phyloP scores from a whole-genome alignment of 345 rosid genomes.

The Salix brachista region DNA sequence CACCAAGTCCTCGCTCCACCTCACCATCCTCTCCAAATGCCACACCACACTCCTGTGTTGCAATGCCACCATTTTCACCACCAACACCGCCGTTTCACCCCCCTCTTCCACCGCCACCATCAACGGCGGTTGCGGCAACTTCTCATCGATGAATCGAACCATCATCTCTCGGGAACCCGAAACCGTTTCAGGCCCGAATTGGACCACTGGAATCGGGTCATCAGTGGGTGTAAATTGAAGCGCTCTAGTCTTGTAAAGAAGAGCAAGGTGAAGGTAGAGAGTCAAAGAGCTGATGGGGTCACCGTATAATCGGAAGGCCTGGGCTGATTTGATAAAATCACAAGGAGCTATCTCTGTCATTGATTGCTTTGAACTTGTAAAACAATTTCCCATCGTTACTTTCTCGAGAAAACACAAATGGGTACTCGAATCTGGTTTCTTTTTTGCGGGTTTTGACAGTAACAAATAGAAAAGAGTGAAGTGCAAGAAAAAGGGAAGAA shows the following conservation, averaged over 20 bases:
- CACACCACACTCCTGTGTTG: slow-evolving; percentile 58
- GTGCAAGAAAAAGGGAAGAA: slow-evolving; percentile 2
- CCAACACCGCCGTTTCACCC: slow-evolving; percentile 40
- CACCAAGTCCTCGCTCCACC: slow-evolving; percentile 65
- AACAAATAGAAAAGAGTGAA: slow-evolving; percentile 1
- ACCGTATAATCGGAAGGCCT: slow-evolving; percentile 35
- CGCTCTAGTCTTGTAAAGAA: slow-evolving; percentile 42
- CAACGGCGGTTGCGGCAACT: slow-evolving; percentile 50
- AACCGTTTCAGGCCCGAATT: slow-evolving; percentile 42
- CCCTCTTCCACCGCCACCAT: slow-evolving; percentile 12
- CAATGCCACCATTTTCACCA: slow-evolving; percentile 40
- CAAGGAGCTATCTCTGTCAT: slow-evolving; percentile 50
- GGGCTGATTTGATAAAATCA: slow-evolving; percentile 31
- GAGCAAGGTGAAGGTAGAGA: slow-evolving; percentile 49
- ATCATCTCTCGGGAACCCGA: slow-evolving; percentile 47
- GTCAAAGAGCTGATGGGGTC: slow-evolving; percentile 23
- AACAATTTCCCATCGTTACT: slow-evolving; percentile 51
- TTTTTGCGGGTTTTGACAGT: neutral
- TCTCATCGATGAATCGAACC: slow-evolving; percentile 46
- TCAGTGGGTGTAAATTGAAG: slow-evolving; percentile 41
- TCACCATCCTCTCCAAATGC: slow-evolving; percentile 59
- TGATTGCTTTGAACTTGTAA: slow-evolving; percentile 29
- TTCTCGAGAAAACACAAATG: neutral
- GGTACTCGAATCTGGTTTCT: neutral
- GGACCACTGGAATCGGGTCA: slow-evolving; percentile 27